These are phyloP conservation scores for Leucocoprinus birnbaumii DNA, from an alignment of 768 basidiomycete species.

Conservation along the genomic window DNA sequence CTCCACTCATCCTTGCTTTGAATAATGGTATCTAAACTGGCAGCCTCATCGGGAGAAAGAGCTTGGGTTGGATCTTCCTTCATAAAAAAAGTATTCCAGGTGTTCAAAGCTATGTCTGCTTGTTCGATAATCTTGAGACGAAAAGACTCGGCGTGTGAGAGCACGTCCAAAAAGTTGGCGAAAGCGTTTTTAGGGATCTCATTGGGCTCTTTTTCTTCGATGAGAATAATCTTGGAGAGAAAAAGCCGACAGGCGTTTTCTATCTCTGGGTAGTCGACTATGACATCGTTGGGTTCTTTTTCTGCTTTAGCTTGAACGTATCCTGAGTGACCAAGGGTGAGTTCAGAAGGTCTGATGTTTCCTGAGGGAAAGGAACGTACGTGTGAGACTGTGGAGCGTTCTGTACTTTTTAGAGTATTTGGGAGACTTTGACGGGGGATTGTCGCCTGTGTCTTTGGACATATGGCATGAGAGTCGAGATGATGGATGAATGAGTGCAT, in stretches of 20 bases:
- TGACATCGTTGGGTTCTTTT: not conserved
- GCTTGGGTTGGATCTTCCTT: not conserved
- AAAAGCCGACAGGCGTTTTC: conserved; percentile 4
- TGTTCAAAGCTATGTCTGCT: conserved; percentile 8
- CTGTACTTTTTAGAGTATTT: not conserved
- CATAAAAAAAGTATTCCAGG: not conserved
- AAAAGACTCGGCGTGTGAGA: conserved; percentile 12
- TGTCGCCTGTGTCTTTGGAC: not conserved
- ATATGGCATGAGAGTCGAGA: conserved; percentile 1
- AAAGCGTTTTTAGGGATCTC: conserved; percentile 7
- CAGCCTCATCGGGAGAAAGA: not conserved
- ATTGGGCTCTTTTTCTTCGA: conserved; percentile 6
- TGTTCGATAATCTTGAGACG: conserved; percentile 10
- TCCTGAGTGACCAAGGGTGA: not conserved
- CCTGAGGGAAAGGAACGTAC: not conserved
- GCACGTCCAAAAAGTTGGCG: conserved; percentile 14
- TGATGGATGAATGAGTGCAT: not conserved
- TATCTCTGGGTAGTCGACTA: not conserved
- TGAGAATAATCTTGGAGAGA: conserved; percentile 2
- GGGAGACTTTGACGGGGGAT: not conserved
- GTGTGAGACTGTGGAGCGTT: not conserved
- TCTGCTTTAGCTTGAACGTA: conserved; percentile 2
- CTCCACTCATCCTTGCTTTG: conserved; percentile 3
- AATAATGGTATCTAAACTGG: not conserved
- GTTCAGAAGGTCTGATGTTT: not conserved